Evolutionary conservation across 768 basidiomycete species (phyloP), one percentile per base, ranked within the genome.

Genomic region (Lentinula aciculospora): DNA sequence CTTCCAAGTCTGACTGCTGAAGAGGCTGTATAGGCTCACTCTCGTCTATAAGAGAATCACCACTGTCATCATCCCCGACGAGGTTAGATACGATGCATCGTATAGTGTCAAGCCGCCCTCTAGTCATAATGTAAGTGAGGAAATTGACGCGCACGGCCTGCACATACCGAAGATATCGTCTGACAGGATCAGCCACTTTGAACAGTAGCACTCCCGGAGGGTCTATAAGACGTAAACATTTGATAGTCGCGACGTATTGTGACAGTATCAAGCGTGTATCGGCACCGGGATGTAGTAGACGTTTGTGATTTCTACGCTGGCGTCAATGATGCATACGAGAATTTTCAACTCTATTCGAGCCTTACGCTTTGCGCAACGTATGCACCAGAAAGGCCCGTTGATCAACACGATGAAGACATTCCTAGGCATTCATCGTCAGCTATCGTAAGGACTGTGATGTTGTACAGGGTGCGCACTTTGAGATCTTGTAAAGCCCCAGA

Each of bases 251-350:
- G 9, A 98, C 91, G 69, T 99, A 99, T 76, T 91, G 88, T 0
- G 83, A 74, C 12, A 98, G 74, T 58, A 99, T 94, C 60, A 91
- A 83, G 66, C 89, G 90, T 0, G 97, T 99, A 62, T 94, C 94
- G 4, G 94, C 93, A 2, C 96, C 97, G 1, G 96, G 97, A 66
- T 98, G 95, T 5, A 99, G 83, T 1, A 99, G 80, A 4, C 97
- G 88, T 66, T 86, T 88, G 57, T 81, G 82, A 64, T 92, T 94
- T 9, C 93, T 97, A 29, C 5, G 10, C 34, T 42, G 28, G 3
- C 36, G 53, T 67, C 4, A 58, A 46, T 57, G 51, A 12, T 39
- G 10, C 28, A 17, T 50, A 44, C 45, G 56, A n/a, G 23, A 28
- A 12, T 40, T 28, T 58, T 25, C 17, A 27, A 36, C 17, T 25